phyloP scores from a whole-genome alignment of 23 red algal species.

The Gracilaria gracilis region DNA sequence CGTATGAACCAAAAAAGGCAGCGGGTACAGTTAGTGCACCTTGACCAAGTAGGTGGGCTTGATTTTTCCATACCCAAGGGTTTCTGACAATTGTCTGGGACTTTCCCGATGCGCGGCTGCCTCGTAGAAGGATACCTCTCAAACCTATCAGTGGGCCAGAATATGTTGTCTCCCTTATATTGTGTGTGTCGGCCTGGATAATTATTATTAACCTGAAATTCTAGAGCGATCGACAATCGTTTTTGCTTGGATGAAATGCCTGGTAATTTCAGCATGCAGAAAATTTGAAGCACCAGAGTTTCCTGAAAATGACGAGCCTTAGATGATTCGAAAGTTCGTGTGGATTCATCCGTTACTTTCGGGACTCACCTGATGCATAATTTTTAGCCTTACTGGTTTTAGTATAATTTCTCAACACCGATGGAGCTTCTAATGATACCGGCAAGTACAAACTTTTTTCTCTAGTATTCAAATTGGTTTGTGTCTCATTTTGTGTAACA shows the following conservation, averaged over 20 bases:
- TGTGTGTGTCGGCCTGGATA: no score
- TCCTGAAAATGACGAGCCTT: constrained; percentile 10
- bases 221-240: no score
- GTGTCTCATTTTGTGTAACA: neutral
- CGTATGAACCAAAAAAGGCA: neutral
- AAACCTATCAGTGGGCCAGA: no score
- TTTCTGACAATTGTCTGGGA: no score
- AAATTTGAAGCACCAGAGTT: neutral
- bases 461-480: no score
- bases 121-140: no score
- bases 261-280: neutral
- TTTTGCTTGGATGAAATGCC: no score
- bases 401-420: neutral
- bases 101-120: no score
- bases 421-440: neutral
- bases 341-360: constrained; percentile 1
- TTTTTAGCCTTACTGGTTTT: neutral
- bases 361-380: neutral
- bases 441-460: neutral
- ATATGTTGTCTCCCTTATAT: no score
- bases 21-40: neutral
- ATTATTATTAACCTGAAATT: no score
- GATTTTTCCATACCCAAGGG: neutral
- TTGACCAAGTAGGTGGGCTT: neutral
- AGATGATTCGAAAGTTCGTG: constrained; percentile 10